Conservation (phyloP, 257 asterid genomes). For the Mitragyna speciosa region DNA sequence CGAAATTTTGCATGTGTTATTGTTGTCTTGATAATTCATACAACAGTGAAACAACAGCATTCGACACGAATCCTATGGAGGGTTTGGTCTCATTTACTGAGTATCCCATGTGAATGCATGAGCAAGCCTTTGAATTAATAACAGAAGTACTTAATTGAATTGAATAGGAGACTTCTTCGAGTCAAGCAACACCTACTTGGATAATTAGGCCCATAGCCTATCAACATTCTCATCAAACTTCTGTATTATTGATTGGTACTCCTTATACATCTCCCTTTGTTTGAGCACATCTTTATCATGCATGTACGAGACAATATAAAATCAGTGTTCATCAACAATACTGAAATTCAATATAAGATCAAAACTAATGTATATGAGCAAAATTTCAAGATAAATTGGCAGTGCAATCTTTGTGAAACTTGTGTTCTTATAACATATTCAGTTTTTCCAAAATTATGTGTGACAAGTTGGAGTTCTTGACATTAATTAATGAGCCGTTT, state of each 20-base stretch:
- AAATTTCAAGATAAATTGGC: too few relatives aligned
- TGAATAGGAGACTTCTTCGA: neutral
- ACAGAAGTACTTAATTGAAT: neutral
- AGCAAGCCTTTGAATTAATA: neutral
- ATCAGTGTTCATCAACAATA: neutral
- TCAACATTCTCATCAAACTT: neutral
- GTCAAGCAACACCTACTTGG: conserved; percentile 1
- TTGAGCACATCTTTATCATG: neutral
- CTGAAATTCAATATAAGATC: neutral
- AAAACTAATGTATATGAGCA: neutral
- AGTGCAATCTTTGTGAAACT: too few relatives aligned
- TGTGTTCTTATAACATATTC: too few relatives aligned
- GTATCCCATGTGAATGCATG: conserved; percentile 22
- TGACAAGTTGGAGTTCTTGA: too few relatives aligned
- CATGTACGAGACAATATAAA: neutral
- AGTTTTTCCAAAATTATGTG: too few relatives aligned
- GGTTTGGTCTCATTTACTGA: conserved; percentile 5
- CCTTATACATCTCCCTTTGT: neutral
- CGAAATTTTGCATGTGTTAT: conserved; percentile 10
- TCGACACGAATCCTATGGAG: neutral
- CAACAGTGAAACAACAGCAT: neutral
- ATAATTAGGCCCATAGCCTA: neutral
- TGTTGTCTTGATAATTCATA: conserved; percentile 1
- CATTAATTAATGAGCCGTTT: too few relatives aligned
- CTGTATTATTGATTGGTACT: neutral